Percentiles rank a stretch among this genome's conserved stretches.
Conservation (phyloP, 1,284 basidiomycete species). For the Naganishia liquefaciens region DNA sequence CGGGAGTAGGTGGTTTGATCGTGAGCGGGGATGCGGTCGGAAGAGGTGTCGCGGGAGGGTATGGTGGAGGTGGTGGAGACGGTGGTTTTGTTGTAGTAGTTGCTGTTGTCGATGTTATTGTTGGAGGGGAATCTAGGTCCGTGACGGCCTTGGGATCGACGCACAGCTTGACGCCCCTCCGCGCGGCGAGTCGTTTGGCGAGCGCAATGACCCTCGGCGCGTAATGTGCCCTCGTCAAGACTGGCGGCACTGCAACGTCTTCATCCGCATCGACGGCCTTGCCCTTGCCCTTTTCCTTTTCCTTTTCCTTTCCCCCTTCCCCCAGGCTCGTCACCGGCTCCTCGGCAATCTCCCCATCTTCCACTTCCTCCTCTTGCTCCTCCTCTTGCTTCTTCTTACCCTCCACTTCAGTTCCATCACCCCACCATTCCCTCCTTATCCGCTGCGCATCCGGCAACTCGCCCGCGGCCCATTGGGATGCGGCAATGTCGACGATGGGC, state of each 20-base stretch:
- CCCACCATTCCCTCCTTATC: slow-evolving; percentile 7
- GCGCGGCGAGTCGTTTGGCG: slow-evolving; percentile 28
- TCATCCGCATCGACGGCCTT: not conserved
- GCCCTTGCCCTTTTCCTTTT: not conserved
- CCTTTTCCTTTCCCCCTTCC: not conserved
- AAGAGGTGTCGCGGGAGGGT: not conserved
- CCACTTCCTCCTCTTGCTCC: not conserved
- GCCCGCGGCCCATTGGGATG: slow-evolving; percentile 15
- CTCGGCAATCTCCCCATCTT: slow-evolving; percentile 16
- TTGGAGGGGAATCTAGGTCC: not conserved
- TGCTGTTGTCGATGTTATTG: not conserved
- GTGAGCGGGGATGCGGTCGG: not conserved
- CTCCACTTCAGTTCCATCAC: not conserved
- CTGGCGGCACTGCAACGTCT: not conserved
- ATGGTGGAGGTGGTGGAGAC: not conserved
- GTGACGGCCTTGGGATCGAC: slow-evolving; percentile 7
- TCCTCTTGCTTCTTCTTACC: not conserved
- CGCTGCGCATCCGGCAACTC: slow-evolving; percentile 9
- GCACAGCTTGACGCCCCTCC: slow-evolving; percentile 26
- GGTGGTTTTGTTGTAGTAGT: not conserved
- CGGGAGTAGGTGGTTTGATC: not conserved
- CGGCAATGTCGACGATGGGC: not conserved
- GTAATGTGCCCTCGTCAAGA: slow-evolving; percentile 6
- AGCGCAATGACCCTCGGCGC: slow-evolving; percentile 30
- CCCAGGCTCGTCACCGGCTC: not conserved